Evolutionary conservation across 2,329 filamentous ascomycete genomes (phyloP).

Genomic region (Cladosporium colombiae): DNA sequence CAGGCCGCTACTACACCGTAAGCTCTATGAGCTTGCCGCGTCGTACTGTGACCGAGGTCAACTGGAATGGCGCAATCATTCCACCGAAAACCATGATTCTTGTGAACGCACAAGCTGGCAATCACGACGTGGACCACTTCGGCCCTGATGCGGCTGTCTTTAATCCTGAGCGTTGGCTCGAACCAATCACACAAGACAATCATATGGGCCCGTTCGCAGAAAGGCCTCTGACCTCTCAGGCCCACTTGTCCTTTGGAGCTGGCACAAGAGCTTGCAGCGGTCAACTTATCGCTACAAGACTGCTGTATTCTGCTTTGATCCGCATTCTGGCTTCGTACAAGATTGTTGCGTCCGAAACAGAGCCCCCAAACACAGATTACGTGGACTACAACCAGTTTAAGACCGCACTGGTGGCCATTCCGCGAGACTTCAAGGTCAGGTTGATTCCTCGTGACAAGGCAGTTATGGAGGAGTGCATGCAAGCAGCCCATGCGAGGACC

Average conservation of each 20-base stretch:
- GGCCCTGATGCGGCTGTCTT: constrained; percentile 49
- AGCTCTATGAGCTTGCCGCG: constrained; percentile 55
- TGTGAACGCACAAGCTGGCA: constrained; percentile 58
- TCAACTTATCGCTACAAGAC: constrained; percentile 52
- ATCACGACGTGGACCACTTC: constrained; percentile 55
- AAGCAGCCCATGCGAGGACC: constrained; percentile 32
- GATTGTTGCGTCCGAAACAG: constrained; percentile 50
- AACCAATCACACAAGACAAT: constrained; percentile 38
- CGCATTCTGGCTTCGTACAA: constrained; percentile 53
- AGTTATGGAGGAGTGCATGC: constrained; percentile 44
- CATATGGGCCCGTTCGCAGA: constrained; percentile 20
- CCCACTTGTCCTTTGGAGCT: constrained; percentile 55
- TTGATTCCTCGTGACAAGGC: constrained; percentile 54
- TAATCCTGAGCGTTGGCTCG: constrained; percentile 54
- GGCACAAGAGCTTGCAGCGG: constrained; percentile 56
- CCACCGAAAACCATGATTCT: constrained; percentile 56
- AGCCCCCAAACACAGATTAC: constrained; percentile 62
- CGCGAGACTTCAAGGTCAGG: constrained; percentile 58
- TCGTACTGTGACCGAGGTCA: constrained; percentile 53
- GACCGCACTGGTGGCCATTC: constrained; percentile 61
- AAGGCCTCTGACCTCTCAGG: constrained; percentile 28
- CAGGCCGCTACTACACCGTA: constrained; percentile 56
- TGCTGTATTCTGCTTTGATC: constrained; percentile 53
- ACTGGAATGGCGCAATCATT: constrained; percentile 55
- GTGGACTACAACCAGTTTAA: constrained; percentile 64